phyloP scores from a whole-genome alignment of 352 stramenopile species.

The Globisporangium cylindrosporum region DNA sequence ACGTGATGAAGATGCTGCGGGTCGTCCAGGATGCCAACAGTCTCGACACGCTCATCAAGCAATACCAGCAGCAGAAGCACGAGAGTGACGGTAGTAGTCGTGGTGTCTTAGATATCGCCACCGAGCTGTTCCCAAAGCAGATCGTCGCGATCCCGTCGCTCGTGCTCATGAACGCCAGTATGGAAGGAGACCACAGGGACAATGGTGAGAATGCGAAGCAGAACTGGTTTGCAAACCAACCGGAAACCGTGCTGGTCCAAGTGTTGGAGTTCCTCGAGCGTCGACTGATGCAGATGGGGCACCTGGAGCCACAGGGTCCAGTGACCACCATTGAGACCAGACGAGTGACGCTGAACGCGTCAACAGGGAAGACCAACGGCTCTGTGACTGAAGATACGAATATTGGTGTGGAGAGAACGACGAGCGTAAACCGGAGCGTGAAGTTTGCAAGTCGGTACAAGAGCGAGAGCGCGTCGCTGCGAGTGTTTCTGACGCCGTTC shows the following conservation, averaged over 20 bases:
- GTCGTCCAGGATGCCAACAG: constrained; percentile 15
- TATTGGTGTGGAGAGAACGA: not conserved
- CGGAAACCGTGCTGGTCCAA: not conserved
- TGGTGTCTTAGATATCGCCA: not conserved
- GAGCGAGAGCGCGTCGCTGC: constrained; percentile 10
- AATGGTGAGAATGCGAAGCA: not conserved
- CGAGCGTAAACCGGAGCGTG: not conserved
- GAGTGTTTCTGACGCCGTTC: constrained; percentile 17
- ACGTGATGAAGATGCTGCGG: constrained; percentile 11
- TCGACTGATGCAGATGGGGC: not conserved
- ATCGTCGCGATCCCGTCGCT: constrained; percentile 19
- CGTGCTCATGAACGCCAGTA: constrained; percentile 1
- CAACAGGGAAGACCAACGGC: constrained; percentile 4
- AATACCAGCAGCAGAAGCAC: not conserved
- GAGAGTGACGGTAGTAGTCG: not conserved
- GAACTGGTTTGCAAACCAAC: constrained; percentile 11
- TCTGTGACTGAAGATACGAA: not conserved
- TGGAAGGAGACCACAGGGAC: not conserved
- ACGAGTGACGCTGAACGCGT: not conserved
- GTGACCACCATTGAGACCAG: not conserved
- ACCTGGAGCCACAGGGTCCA: constrained; percentile 1
- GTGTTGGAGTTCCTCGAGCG: constrained; percentile 18
- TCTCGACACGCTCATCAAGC: constrained; percentile 12
- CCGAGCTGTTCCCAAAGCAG: constrained; percentile 2
- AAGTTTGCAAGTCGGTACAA: constrained; percentile 6